These are phyloP conservation scores for Barnettozyma pratensis DNA, from an alignment of 805 yeast genomes.

Conservation along the genomic window DNA sequence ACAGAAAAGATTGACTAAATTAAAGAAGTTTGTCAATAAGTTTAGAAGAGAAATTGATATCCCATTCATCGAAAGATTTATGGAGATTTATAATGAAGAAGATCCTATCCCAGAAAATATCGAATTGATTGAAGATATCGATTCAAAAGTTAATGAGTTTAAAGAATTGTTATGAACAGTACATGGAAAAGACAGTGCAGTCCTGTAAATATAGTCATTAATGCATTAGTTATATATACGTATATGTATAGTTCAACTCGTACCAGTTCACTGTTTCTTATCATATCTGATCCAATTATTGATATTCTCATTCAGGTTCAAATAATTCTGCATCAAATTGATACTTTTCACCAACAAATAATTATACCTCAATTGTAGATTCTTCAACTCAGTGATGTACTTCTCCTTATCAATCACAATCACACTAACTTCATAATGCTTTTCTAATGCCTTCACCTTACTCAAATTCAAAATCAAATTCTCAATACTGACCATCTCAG, in stretches of 20 bases:
- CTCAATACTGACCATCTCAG: constrained; percentile 1
- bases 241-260: not conserved
- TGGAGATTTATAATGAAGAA: not conserved
- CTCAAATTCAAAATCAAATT: not conserved
- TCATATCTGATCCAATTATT: constrained; percentile 5
- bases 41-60: not conserved
- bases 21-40: not conserved
- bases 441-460: constrained; percentile 5
- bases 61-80: constrained; percentile 1
- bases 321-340: constrained; percentile 19
- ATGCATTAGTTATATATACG: not conserved
- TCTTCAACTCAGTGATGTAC: constrained; percentile 2
- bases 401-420: constrained; percentile 5
- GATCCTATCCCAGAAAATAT: not conserved
- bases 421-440: constrained; percentile 4
- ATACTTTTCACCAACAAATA: constrained; percentile 19
- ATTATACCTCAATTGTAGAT: constrained; percentile 19
- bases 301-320: constrained; percentile 18
- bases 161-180: not conserved
- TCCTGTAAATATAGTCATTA: no score
- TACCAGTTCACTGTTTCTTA: not conserved
- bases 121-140: constrained; percentile 8
- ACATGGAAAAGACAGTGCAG: no score
- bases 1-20: not conserved
- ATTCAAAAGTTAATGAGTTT: constrained; percentile 13